phyloP scores from a whole-genome alignment of 2,329 filamentous ascomycete genomes.

The Aspergillus pseudoterreus region DNA sequence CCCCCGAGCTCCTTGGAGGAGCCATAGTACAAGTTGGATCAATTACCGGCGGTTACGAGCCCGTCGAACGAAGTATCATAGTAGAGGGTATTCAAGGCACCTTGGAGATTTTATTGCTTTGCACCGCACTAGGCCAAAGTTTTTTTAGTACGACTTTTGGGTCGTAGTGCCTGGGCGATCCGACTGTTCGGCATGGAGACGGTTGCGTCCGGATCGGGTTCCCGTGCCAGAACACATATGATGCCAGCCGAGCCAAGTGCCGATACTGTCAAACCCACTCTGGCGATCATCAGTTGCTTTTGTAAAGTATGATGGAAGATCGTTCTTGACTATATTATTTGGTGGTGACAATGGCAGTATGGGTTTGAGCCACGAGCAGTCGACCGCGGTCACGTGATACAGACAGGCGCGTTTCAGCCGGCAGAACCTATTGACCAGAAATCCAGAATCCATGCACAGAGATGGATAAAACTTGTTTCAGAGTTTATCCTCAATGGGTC shows the following conservation, averaged over 20 bases:
- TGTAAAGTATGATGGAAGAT: not conserved
- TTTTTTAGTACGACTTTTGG: not conserved
- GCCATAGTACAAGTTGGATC: conserved; percentile 5
- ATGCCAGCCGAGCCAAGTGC: conserved; percentile 24
- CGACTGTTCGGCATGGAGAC: conserved; percentile 2
- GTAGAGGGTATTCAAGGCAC: no score
- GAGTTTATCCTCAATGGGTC: not conserved
- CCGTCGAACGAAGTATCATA: not conserved
- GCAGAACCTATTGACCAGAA: no score
- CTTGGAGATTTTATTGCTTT: not conserved
- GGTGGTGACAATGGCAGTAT: not conserved
- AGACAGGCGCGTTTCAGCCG: not conserved
- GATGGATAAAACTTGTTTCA: not conserved
- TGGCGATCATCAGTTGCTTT: not conserved
- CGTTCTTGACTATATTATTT: not conserved
- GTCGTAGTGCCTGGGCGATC: not conserved
- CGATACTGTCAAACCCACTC: conserved; percentile 38
- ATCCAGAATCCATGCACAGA: not conserved
- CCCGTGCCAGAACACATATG: conserved; percentile 12
- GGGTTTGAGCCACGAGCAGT: not conserved
- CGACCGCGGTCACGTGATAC: not conserved
- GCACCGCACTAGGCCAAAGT: not conserved
- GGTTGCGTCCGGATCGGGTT: conserved; percentile 21
- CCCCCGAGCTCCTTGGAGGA: conserved; percentile 1
- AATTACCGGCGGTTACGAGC: not conserved